Evolutionary conservation across 495 filamentous ascomycete genomes (phyloP).

Genomic region (Corynascus novoguineensis): DNA sequence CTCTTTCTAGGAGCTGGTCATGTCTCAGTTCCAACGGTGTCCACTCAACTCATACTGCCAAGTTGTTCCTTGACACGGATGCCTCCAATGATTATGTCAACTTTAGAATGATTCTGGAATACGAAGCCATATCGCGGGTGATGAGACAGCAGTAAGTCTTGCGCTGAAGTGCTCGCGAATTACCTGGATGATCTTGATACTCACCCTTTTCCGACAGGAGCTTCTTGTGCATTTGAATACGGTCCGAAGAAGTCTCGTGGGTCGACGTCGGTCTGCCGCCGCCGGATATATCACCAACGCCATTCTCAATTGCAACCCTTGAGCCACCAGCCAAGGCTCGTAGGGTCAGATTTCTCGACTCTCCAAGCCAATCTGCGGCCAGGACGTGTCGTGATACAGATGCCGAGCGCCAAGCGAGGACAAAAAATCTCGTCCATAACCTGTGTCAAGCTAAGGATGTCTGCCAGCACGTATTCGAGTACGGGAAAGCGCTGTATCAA

Average conservation of each 20-base stretch:
- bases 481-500: not conserved
- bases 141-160: not conserved
- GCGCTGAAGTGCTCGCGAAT: too few species aligned
- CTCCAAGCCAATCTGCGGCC: not conserved
- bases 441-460: conserved; percentile 4
- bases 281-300: not conserved
- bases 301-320: not conserved
- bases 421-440: not conserved
- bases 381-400: not conserved
- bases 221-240: not conserved
- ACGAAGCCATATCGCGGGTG: not conserved
- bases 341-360: not conserved
- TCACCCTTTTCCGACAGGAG: not conserved
- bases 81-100: not conserved
- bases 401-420: not conserved
- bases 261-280: not conserved
- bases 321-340: not conserved
- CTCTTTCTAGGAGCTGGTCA: not conserved
- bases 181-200: not conserved
- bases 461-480: conserved; percentile 3
- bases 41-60: not conserved
- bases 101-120: conserved; percentile 1
- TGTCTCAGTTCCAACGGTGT: not conserved
- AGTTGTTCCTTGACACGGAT: not conserved
- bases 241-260: not conserved